phyloP scores from a whole-genome alignment of 768 basidiomycete genomes.

The Termitomyces sp. region DNA sequence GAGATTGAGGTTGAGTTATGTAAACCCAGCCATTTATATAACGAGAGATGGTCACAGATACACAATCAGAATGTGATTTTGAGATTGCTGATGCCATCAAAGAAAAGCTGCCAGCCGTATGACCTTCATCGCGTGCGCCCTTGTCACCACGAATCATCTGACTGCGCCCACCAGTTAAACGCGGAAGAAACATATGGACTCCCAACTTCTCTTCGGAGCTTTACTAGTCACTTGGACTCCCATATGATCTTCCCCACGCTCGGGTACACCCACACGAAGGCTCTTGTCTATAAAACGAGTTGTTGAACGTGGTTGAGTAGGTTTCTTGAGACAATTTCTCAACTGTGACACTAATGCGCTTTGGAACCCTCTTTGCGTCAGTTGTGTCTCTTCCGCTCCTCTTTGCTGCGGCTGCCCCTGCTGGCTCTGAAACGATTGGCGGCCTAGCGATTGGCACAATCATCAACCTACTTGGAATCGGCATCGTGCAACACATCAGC shows the following conservation, averaged over 20 bases:
- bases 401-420: constrained; percentile 23
- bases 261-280: constrained; percentile 2
- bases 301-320: not conserved
- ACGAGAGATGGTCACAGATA: too few species aligned
- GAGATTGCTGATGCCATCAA: too few species aligned
- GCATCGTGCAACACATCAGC: constrained; percentile 39
- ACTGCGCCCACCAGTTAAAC: not conserved
- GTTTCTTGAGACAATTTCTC: not conserved
- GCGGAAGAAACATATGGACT: constrained; percentile 3
- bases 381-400: constrained; percentile 25
- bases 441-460: constrained; percentile 33
- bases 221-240: constrained; percentile 1
- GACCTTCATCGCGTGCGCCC: too few species aligned
- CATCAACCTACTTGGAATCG: constrained; percentile 38
- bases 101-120: too few species aligned
- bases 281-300: not conserved
- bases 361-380: constrained; percentile 17
- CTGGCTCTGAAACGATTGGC: constrained; percentile 19
- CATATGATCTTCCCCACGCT: constrained; percentile 5
- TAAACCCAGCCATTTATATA: too few species aligned
- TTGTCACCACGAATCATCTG: constrained; percentile 10
- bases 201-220: not conserved
- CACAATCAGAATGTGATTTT: too few species aligned
- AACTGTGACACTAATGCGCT: constrained; percentile 10
- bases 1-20: too few species aligned